Base-by-base conservation (phyloP, 768 basidiomycete genomes). In the Naematelia encephala region DNA sequence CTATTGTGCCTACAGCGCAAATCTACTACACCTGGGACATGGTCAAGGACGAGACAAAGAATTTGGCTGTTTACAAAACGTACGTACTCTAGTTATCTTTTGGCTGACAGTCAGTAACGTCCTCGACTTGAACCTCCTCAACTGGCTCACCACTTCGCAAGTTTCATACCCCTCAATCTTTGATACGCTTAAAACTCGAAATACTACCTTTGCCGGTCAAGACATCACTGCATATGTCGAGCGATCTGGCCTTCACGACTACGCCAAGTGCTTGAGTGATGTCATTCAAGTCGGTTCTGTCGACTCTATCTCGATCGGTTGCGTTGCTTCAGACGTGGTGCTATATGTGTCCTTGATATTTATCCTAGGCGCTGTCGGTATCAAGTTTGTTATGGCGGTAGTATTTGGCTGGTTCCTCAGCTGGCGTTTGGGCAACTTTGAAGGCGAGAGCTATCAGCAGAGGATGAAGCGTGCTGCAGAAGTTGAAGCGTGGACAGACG, bases 331-430 rank as follows among this genome's bases (percentile, higher is more conserved):
- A 5, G 82, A 87, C 58, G 88, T 99, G 64, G 91, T 98, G 34
- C 87, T 98, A 58, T 94, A 91, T 76, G 82, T 94, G 57, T 97
- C 94, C 48, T 86, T 98, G 69, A 84, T 91, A 65, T 96, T 98
- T 83, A 98, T 99, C 76, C 87, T 94, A 63, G 94, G 94, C 60
- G 94, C 98, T 61, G 94, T 98, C 63, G 82, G 84, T 54, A 91
- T 96, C 76, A 89, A 91, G 30, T 99, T 98, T 80, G 81, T 84
- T 67, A 94, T 98, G 91, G 96, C 96, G 48, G 89, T 96, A 72
- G 82, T 94, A 75, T 99, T 98, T 78, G 83, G 89, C 23, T 99
- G 96, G 96, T 98, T 97, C 83, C 88, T 90, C 77, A 91, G 89
- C n/a, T 91, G 89, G 87, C 86, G 86, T 70, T 82, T 99, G 43